A percentile compares a stretch with the other conserved stretches of the same genome.
phyloP scores from a whole-genome alignment of 164 flowering plant genomes.

The Magnolia kwangsiensis region DNA sequence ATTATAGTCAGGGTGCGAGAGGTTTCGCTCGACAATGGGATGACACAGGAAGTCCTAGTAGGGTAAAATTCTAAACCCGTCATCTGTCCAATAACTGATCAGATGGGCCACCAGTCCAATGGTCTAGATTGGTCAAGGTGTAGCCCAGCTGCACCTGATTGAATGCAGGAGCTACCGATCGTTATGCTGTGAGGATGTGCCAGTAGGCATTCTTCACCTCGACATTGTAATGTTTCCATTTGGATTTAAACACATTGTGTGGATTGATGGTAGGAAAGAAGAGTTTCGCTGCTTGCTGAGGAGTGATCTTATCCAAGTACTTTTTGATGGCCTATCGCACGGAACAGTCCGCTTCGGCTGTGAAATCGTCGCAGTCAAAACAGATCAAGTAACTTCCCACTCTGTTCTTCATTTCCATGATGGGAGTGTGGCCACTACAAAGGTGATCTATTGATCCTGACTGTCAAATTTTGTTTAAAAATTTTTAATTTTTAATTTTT shows the following conservation, averaged over 20 bases:
- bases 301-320: constrained; percentile 29
- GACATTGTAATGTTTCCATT: too few relatives aligned
- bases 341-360: constrained; percentile 34
- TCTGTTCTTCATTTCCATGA: constrained; percentile 30
- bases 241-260: too few relatives aligned
- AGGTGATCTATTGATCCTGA: constrained; percentile 24
- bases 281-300: constrained; percentile 45
- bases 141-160: too few relatives aligned
- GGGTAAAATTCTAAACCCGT: constrained; percentile 15
- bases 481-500: too few relatives aligned
- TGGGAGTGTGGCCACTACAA: constrained; percentile 35
- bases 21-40: constrained; percentile 11
- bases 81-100: background rate
- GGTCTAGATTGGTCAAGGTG: too few relatives aligned
- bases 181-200: too few relatives aligned
- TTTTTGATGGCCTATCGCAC: constrained; percentile 30
- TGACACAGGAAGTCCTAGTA: constrained; percentile 4
- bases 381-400: constrained; percentile 24
- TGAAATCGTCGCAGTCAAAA: constrained; percentile 22
- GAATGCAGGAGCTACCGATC: too few relatives aligned
- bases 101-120: too few relatives aligned
- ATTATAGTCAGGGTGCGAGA: constrained; percentile 18
- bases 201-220: too few relatives aligned
- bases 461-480: too few relatives aligned
- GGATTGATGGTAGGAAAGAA: constrained; percentile 21